Evolutionary conservation across 345 rosid species (phyloP), one percentile per base, ranked within the genome.

Genomic region (Lepidium aucheri): DNA sequence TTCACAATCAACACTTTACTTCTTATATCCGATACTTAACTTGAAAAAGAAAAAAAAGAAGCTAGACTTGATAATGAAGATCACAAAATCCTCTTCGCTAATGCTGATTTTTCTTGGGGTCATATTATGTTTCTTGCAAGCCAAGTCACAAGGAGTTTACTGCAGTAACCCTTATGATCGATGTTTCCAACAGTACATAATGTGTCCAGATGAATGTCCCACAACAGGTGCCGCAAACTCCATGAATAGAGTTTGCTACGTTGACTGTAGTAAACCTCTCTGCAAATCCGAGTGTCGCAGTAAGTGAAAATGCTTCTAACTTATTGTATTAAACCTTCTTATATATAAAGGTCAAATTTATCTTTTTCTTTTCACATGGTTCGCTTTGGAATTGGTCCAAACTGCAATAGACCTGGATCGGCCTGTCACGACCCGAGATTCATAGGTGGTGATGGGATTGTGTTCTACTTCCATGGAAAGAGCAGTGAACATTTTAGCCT

Each of bases 391-490:
- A 17, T 36, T 22, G 12, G 35, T 18, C 78, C 80, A 7, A 75
- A 78, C 66, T 77, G 79, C 38, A 46, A 79, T 44, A 72, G 57
- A 45, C 82, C 82, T 22, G 88, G 82, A 53, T 60, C 88, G 13
- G 85, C 80, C 3, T 84, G 84, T 58, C 42, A 62, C 24, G 81
- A 84, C 50, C 82, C 82, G 7, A 76, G 82, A 35, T 84, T 84
- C 53, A 80, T 81, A 7, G 79, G 82, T 56, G 85, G 81, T 10
- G 85, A 83, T 43, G 84, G 84, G 39, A 60, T 69, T 43, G 78
- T 79, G 17, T 79, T 81, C 73, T 77, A 79, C 66, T 84, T 81
- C 77, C 82, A 79, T 8, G 82, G 84, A 18, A 79, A 76, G 74
- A 73, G 74, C 66, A 76, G 76, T 4, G 78, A 77, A 70, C 75